Percentiles rank a stretch among this genome's conserved stretches.
Conservation (phyloP, 371 early-diverging fungal genomes). For the Lichtheimia corymbifera region DNA sequence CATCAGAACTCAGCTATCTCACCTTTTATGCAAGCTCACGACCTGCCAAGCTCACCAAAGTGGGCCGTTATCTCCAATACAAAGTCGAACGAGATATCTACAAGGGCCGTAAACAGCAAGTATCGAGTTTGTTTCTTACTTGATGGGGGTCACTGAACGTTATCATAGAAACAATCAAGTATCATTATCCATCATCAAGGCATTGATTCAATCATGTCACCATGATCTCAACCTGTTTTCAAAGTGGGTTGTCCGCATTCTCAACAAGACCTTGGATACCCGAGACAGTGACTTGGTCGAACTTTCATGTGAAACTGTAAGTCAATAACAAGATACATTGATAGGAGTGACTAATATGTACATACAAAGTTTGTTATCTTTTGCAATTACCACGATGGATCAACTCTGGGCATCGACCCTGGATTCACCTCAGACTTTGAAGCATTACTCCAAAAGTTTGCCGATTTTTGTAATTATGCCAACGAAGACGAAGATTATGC, state of each 20-base stretch:
- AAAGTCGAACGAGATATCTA: conserved; percentile 68
- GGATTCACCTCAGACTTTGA: conserved; percentile 68
- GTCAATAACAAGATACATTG: neutral
- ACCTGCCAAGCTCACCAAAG: conserved; percentile 92
- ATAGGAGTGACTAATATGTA: neutral
- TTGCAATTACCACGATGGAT: conserved; percentile 66
- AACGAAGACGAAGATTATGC: conserved; percentile 38
- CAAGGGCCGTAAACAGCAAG: conserved; percentile 64
- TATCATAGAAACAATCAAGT: conserved; percentile 40
- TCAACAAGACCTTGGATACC: conserved; percentile 55
- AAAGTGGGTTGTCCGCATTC: conserved; percentile 64
- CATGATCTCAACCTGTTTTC: conserved; percentile 82
- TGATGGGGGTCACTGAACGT: no score
- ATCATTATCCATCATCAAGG: conserved; percentile 72
- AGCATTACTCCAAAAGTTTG: conserved; percentile 44
- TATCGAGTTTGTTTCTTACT: neutral
- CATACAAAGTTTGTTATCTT: conserved; percentile 60
- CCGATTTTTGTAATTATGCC: conserved; percentile 43
- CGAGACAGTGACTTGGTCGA: conserved; percentile 45
- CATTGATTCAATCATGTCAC: conserved; percentile 72
- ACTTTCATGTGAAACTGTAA: conserved; percentile 59
- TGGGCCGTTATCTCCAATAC: conserved; percentile 83
- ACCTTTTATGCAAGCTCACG: conserved; percentile 88
- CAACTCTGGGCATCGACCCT: conserved; percentile 65
- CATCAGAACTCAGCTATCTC: conserved; percentile 86